phyloP scores from a whole-genome alignment of 306 rosid species.

The Vicia faba region DNA sequence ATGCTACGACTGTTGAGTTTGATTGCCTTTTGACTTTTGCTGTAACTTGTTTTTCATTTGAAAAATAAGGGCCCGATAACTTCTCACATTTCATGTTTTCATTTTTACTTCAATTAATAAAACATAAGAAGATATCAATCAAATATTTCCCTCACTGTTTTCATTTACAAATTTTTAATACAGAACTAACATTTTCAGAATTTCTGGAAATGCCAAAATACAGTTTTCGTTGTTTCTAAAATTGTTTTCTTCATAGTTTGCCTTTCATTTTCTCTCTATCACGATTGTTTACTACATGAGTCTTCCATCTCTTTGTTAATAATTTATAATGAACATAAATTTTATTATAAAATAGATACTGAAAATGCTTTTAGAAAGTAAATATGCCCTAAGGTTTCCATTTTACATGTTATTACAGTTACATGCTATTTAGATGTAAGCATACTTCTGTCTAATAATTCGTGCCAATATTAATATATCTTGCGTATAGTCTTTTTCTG shows the following conservation, averaged over 20 bases:
- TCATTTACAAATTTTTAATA: neutral
- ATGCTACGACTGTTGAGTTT: slow-evolving; percentile 26
- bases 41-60: neutral
- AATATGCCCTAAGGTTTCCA: neutral
- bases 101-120: too few species aligned
- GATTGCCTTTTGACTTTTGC: slow-evolving; percentile 17
- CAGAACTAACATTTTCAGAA: neutral
- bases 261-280: neutral
- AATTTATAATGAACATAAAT: neutral
- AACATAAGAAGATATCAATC: too few species aligned
- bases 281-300: neutral
- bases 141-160: neutral
- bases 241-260: neutral
- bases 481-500: slow-evolving; percentile 1
- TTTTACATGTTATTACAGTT: slow-evolving; percentile 5
- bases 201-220: neutral
- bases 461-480: slow-evolving; percentile 1
- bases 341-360: neutral
- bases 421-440: neutral
- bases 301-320: neutral
- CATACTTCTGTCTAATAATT: slow-evolving; percentile 7
- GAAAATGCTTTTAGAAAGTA: neutral
- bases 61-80: neutral
- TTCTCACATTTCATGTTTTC: neutral
- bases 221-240: neutral